Evolutionary conservation across 192 early-diverging fungal genomes (phyloP).

Genomic region (Linnemannia exigua): DNA sequence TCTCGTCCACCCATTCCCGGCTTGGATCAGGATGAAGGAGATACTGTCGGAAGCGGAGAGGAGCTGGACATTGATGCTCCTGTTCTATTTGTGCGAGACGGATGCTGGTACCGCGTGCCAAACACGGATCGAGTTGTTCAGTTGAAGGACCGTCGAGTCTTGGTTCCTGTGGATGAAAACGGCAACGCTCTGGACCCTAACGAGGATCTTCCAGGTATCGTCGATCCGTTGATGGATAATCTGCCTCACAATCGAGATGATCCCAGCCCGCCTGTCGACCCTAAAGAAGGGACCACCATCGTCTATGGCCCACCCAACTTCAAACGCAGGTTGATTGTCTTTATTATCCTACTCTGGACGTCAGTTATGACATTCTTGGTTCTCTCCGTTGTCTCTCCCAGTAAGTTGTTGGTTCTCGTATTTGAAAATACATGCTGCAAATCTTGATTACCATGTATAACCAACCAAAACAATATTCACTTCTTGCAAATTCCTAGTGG

Average conservation of each 20-base stretch:
- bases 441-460: background rate
- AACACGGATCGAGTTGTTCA: conserved; percentile 86
- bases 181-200: conserved; percentile 67
- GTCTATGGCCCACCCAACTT: conserved; percentile 88
- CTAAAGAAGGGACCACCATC: conserved; percentile 73
- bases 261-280: conserved; percentile 14
- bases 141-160: conserved; percentile 79
- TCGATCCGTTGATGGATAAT: conserved; percentile 61
- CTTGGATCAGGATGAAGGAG: conserved; percentile 21
- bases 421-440: background rate
- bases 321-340: conserved; percentile 65
- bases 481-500: conserved; percentile 56
- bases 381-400: conserved; percentile 62
- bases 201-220: conserved; percentile 73
- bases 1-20: conserved; percentile 65
- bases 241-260: conserved; percentile 12
- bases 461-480: background rate
- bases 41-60: conserved; percentile 57
- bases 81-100: conserved; percentile 72
- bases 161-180: conserved; percentile 80
- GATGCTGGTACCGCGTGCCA: conserved; percentile 83
- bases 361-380: conserved; percentile 63
- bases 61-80: conserved; percentile 61
- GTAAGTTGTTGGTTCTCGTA: conserved; percentile 38
- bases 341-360: conserved; percentile 65